phyloP scores from a whole-genome alignment of 2,329 filamentous ascomycete species.

The Trichoderma guizhouense region DNA sequence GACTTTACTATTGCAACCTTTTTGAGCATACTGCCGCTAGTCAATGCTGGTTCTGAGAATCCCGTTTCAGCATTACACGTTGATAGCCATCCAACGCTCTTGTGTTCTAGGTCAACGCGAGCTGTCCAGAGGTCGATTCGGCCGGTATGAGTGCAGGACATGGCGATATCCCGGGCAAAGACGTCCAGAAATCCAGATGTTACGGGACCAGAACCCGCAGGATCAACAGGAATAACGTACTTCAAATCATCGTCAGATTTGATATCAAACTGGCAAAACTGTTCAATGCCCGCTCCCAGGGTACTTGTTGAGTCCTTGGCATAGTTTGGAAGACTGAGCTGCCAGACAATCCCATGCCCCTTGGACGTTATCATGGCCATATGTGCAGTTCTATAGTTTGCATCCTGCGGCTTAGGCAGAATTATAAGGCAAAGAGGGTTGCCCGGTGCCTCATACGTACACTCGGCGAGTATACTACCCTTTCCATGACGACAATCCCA shows the following conservation, averaged over 20 bases:
- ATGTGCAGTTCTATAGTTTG: constrained; percentile 59
- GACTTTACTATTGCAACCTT: constrained; percentile 82
- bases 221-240: constrained; percentile 78
- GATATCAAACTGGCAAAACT: constrained; percentile 71
- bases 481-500: constrained; percentile 70
- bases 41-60: constrained; percentile 67
- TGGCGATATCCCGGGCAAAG: constrained; percentile 80
- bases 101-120: constrained; percentile 59
- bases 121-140: constrained; percentile 83
- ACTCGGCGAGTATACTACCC: constrained; percentile 52
- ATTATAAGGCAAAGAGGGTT: constrained; percentile 78
- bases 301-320: constrained; percentile 27
- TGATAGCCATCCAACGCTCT: constrained; percentile 72
- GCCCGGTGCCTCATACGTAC: constrained; percentile 56
- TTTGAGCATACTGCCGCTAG: constrained; percentile 80
- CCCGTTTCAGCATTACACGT: constrained; percentile 81
- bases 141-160: constrained; percentile 76
- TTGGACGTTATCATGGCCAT: constrained; percentile 80
- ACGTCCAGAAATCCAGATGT: constrained; percentile 79
- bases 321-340: constrained; percentile 60
- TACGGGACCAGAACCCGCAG: constrained; percentile 69
- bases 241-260: constrained; percentile 56
- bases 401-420: constrained; percentile 60
- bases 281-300: constrained; percentile 42
- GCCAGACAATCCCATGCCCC: constrained; percentile 78